Percentiles rank a stretch among this genome's conserved stretches.
phyloP scores from a whole-genome alignment of 495 filamentous ascomycete genomes.

The Hyaloscypha hepaticicola region DNA sequence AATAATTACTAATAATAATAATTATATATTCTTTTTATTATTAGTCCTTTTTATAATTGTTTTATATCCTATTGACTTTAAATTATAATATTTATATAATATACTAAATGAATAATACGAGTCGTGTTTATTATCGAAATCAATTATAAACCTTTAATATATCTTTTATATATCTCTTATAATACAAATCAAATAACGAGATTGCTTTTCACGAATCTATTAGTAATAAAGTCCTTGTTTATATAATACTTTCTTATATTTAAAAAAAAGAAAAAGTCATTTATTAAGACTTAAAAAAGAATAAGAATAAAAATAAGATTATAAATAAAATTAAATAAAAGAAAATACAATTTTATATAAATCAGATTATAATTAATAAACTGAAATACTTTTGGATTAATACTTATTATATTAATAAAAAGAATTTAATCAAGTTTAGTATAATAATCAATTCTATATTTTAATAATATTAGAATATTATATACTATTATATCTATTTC shows the following conservation, averaged over 20 bases:
- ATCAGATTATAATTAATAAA: slow-evolving; percentile 29
- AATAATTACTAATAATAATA: neutral
- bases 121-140: slow-evolving; percentile 20
- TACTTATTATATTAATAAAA: slow-evolving; percentile 31
- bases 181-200: slow-evolving; percentile 26
- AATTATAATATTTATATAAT: too few relatives aligned
- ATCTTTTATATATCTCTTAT: slow-evolving; percentile 26
- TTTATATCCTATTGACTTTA: slow-evolving; percentile 4
- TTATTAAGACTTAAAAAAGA: slow-evolving; percentile 27
- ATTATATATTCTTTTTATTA: neutral
- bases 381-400: slow-evolving; percentile 16
- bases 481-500: slow-evolving; percentile 35
- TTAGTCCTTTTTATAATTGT: neutral
- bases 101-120: slow-evolving; percentile 17
- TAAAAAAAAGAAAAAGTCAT: slow-evolving; percentile 28
- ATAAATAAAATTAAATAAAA: slow-evolving; percentile 30
- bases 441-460: slow-evolving; percentile 45
- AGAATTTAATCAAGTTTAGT: slow-evolving; percentile 32
- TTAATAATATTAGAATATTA: slow-evolving; percentile 35
- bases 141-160: slow-evolving; percentile 13
- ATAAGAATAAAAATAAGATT: slow-evolving; percentile 20
- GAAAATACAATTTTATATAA: slow-evolving; percentile 32
- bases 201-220: slow-evolving; percentile 28
- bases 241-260: slow-evolving; percentile 32
- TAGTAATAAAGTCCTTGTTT: slow-evolving; percentile 25